These are phyloP conservation scores for Irpex lacteus DNA, from an alignment of 1,284 basidiomycete species.

Conservation along the genomic window DNA sequence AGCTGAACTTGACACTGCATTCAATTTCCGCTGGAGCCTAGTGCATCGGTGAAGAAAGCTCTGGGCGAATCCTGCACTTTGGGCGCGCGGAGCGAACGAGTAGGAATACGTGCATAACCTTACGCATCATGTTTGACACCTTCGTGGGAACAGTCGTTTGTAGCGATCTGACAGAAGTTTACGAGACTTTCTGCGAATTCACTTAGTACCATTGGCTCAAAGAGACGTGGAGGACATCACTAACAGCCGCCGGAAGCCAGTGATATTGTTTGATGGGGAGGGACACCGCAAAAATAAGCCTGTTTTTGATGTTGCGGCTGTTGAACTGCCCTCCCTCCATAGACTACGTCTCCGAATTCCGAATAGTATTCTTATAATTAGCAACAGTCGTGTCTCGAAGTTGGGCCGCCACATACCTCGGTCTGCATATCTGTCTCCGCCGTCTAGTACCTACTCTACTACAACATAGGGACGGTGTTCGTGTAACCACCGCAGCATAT, in stretches of 20 bases:
- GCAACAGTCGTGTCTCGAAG: background rate
- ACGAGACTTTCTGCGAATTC: background rate
- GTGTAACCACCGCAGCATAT: background rate
- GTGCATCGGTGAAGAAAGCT: background rate
- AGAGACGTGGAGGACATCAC: background rate
- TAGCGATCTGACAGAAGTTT: background rate
- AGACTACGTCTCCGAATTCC: background rate
- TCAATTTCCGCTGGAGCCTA: background rate
- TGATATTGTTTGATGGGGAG: background rate
- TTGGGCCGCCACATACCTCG: background rate
- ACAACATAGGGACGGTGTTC: too few relatives aligned
- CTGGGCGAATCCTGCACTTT: background rate
- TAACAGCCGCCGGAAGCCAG: background rate
- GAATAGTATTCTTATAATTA: background rate
- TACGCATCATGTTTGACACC: background rate
- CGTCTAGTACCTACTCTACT: too few relatives aligned
- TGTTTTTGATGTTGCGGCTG: background rate
- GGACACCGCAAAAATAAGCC: background rate
- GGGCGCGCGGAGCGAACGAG: background rate
- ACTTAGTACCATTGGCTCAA: slow-evolving; percentile 1
- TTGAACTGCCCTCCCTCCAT: background rate
- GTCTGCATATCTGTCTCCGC: background rate
- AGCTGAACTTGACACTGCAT: background rate
- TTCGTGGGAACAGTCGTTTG: background rate
- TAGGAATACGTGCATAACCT: background rate